These are phyloP conservation scores for Uronychia setigera DNA, from an alignment of 73 alveolate species.

Conservation along the genomic window DNA sequence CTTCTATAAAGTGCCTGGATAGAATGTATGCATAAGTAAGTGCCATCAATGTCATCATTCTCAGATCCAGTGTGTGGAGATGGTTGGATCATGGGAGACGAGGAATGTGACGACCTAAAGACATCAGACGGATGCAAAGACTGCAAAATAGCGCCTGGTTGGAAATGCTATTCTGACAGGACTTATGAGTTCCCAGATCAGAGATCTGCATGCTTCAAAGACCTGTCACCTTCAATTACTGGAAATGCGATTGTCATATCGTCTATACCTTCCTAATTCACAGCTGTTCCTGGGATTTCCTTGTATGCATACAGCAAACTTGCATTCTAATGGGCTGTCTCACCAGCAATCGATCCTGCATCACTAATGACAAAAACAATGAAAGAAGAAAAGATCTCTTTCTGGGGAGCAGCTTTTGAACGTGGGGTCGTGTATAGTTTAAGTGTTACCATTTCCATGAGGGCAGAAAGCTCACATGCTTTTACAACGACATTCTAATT, in stretches of 20 bases:
- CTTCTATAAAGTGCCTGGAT: neutral
- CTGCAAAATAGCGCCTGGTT: neutral
- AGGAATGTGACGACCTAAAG: neutral
- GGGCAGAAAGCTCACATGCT: neutral
- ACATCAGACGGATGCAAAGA: neutral
- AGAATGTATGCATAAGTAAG: neutral
- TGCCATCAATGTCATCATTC: neutral
- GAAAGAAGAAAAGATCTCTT: neutral
- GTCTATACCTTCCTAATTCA: too few species aligned
- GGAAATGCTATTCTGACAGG: neutral
- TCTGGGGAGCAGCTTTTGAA: too few species aligned
- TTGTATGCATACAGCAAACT: too few species aligned
- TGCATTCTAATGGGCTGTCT: neutral
- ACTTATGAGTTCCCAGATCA: too few species aligned
- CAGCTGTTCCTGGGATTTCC: too few species aligned
- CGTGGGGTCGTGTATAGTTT: too few species aligned
- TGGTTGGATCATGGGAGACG: neutral
- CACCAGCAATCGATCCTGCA: neutral
- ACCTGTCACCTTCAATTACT: neutral
- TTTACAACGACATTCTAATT: neutral
- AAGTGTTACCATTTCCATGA: neutral
- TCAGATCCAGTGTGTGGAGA: neutral
- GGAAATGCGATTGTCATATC: neutral
- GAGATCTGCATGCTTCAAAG: neutral
- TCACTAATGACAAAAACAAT: neutral